A percentile compares a stretch with the other conserved stretches of the same genome.
These are phyloP conservation scores for Xylaria sp. DNA, from an alignment of 2,329 filamentous ascomycete species.

Conservation along the genomic window DNA sequence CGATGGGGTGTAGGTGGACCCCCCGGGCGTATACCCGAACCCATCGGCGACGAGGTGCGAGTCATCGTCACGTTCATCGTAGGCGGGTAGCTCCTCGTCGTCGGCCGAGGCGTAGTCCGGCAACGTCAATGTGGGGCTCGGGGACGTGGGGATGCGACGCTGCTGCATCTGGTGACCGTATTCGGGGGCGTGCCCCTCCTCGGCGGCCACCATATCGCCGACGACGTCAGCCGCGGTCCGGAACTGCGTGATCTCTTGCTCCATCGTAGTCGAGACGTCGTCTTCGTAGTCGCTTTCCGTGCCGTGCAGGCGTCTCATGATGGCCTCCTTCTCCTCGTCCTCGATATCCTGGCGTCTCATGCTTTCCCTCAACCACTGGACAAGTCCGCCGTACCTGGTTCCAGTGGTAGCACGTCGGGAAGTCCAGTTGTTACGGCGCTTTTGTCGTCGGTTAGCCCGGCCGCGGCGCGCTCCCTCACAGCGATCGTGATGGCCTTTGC, in stretches of 20 bases:
- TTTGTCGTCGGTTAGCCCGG: slow-evolving; percentile 6
- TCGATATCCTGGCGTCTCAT: slow-evolving; percentile 25
- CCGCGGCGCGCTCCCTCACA: slow-evolving; percentile 32
- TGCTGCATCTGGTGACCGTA: slow-evolving; percentile 22
- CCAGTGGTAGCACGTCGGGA: slow-evolving; percentile 20
- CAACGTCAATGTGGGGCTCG: slow-evolving; percentile 36
- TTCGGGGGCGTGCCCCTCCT: slow-evolving; percentile 40
- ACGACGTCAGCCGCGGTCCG: slow-evolving; percentile 50
- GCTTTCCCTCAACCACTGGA: slow-evolving; percentile 33
- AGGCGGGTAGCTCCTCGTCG: slow-evolving; percentile 47
- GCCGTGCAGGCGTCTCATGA: slow-evolving; percentile 31
- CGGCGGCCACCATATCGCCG: slow-evolving; percentile 48
- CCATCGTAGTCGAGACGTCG: slow-evolving; percentile 44
- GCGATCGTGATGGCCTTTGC: slow-evolving; percentile 33
- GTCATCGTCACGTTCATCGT: slow-evolving; percentile 41
- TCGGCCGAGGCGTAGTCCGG: slow-evolving; percentile 39
- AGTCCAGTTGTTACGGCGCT: slow-evolving; percentile 4
- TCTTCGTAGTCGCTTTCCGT: slow-evolving; percentile 35
- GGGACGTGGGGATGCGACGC: slow-evolving; percentile 25
- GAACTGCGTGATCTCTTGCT: slow-evolving; percentile 53
- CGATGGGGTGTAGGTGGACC: slow-evolving; percentile 31
- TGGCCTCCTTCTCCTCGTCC: slow-evolving; percentile 44
- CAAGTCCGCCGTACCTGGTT: slow-evolving; percentile 36
- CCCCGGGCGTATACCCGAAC: slow-evolving; percentile 43
- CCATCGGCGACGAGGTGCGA: slow-evolving; percentile 47